Conservation (phyloP, 192 early-diverging fungal genomes). For the Coemansia sp. region DNA sequence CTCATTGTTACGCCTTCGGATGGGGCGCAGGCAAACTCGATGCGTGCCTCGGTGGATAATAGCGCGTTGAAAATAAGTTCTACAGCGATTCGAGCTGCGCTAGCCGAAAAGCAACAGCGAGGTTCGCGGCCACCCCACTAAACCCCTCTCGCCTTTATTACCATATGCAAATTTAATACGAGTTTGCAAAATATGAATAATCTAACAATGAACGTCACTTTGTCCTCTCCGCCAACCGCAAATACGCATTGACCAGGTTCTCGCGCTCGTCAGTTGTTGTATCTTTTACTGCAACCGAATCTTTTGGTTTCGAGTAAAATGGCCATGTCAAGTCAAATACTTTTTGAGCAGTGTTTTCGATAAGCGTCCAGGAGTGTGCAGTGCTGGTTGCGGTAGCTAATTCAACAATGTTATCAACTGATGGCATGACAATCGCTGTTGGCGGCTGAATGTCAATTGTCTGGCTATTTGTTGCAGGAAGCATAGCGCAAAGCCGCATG, state of each 20-base stretch:
- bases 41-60: slow-evolving; percentile 36
- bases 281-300: not conserved
- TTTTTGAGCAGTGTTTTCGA: slow-evolving; percentile 3
- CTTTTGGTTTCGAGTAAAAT: not conserved
- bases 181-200: not conserved
- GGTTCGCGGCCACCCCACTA: not conserved
- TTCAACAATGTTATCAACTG: not conserved
- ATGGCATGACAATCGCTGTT: not conserved
- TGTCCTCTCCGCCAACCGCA: slow-evolving; percentile 10
- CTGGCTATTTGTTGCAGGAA: slow-evolving; percentile 6
- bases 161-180: not conserved
- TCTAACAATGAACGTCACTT: not conserved
- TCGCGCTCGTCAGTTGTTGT: not conserved
- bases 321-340: slow-evolving; percentile 15
- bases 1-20: slow-evolving; percentile 56
- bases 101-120: slow-evolving; percentile 34
- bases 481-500: slow-evolving; percentile 19
- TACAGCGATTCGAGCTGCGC: slow-evolving; percentile 63
- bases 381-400: not conserved
- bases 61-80: slow-evolving; percentile 75
- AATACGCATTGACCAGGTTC: slow-evolving; percentile 31
- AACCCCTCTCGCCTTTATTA: not conserved
- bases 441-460: not conserved
- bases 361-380: not conserved
- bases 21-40: slow-evolving; percentile 18